Base-by-base conservation (phyloP, 805 yeast species). In the Pichia occidentalis region DNA sequence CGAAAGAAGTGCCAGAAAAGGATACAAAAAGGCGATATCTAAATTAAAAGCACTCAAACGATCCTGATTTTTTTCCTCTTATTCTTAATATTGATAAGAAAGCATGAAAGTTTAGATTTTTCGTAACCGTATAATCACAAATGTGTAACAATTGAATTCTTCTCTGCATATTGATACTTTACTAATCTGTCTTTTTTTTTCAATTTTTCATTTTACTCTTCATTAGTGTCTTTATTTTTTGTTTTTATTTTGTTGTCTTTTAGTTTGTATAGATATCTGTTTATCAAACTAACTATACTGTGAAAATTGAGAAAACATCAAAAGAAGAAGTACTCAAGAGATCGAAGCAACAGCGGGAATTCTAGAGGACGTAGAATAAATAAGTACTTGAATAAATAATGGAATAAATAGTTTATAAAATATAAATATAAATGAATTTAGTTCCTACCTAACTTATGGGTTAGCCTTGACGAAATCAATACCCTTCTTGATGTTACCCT, bases 401-500 rank as follows among this genome's bases (percentile, higher is more conserved):
- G 29, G 25, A 26, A 32, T 24, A 36, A n/a, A 26, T 23, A 24
- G 7, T n/a, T 9, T 24, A 13, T 17, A 20, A 37, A 39, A n/a
- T 19, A 26, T 20, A 16, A 17, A 37, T 12, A 22, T n/a, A 29
- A 5, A 27, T 11, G 16, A 27, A n/a, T 7, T 24, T 8, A 23
- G 12, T 2, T 17, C 5, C 18, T 17, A 35, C 10, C 10, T 31
- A 26, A 26, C 27, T 64, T 68, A 74, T 67, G 80, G 80, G 74
- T 77, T 74, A 57, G 73, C 75, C 65, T 73, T 68, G 54, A 85
- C 88, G 59, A 90, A 92, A 43, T 78, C 81, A 56, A 79, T 77
- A 73, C 97, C 98, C 82, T 92, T 92, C 60, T 77, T 73, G 66
- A 88, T 87, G 80, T 87, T 88, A 70, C 78, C 78, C 70, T 79